Percentiles rank a stretch among this genome's conserved stretches.
These are phyloP conservation scores for Mycena venus DNA, from an alignment of 768 basidiomycete species.

Conservation along the genomic window DNA sequence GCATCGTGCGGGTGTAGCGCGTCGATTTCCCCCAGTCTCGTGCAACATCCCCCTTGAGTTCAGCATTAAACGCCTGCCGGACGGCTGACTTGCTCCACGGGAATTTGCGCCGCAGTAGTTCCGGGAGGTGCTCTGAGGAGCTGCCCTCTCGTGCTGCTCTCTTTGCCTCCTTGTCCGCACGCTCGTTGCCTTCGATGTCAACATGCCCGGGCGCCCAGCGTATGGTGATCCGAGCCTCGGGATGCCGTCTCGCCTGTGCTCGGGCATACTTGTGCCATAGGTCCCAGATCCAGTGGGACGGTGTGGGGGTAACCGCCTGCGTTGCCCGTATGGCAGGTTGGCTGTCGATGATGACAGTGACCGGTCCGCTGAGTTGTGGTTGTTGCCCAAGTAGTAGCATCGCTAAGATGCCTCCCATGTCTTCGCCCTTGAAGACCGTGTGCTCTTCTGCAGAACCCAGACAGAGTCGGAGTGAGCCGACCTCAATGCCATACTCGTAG, in stretches of 20 bases:
- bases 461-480: too few relatives aligned
- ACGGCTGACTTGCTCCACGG: background rate
- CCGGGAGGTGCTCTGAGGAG: too few relatives aligned
- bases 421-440: slow-evolving; percentile 42
- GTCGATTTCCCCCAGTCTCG: background rate
- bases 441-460: slow-evolving; percentile 14
- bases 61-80: background rate
- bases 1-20: background rate
- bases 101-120: background rate
- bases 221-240: background rate
- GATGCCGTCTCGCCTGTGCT: too few relatives aligned
- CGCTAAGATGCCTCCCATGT: slow-evolving; percentile 32
- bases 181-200: too few relatives aligned
- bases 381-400: slow-evolving; percentile 16
- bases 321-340: slow-evolving; percentile 28
- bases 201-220: slow-evolving; percentile 39
- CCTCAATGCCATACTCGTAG: background rate
- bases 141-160: background rate
- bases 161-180: slow-evolving; percentile 35
- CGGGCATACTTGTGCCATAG: too few relatives aligned
- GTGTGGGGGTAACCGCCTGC: background rate
- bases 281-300: too few relatives aligned
- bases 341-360: slow-evolving; percentile 33
- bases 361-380: background rate
- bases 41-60: background rate